A percentile compares a stretch with the other conserved stretches of the same genome.
Conservation (phyloP, 2,329 filamentous ascomycete genomes). For the Exophiala aquamarina region DNA sequence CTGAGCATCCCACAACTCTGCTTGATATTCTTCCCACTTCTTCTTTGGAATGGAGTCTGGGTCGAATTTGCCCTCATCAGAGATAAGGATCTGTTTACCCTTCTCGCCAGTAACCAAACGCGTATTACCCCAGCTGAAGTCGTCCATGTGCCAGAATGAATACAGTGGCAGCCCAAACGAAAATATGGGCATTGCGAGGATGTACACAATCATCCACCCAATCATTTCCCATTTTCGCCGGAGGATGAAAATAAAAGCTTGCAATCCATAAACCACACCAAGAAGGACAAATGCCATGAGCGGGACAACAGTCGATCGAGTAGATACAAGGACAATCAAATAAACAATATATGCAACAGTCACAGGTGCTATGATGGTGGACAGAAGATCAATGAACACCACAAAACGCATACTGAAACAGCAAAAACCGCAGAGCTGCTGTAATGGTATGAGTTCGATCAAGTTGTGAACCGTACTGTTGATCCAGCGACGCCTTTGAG, state of each 20-base stretch:
- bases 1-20: slow-evolving; percentile 94
- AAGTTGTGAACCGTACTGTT: slow-evolving; percentile 99
- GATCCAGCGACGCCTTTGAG: slow-evolving; percentile 98
- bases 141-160: slow-evolving; percentile 99
- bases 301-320: slow-evolving; percentile 66
- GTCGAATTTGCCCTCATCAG: slow-evolving; percentile 98
- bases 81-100: slow-evolving; percentile 87
- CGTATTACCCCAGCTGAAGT: slow-evolving; percentile 99
- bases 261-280: slow-evolving; percentile 93
- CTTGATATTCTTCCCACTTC: slow-evolving; percentile 99
- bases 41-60: slow-evolving; percentile 89
- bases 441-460: slow-evolving; percentile 88
- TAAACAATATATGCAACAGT: slow-evolving; percentile 88
- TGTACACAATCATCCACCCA: slow-evolving; percentile 97
- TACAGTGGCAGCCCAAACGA: slow-evolving; percentile 87
- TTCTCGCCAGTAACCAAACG: slow-evolving; percentile 93
- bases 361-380: slow-evolving; percentile 88
- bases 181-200: slow-evolving; percentile 88
- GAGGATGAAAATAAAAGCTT: slow-evolving; percentile 94
- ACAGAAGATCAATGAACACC: slow-evolving; percentile 89
- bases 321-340: slow-evolving; percentile 72
- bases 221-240: slow-evolving; percentile 99
- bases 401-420: slow-evolving; percentile 99
- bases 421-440: slow-evolving; percentile 97
- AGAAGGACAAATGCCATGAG: slow-evolving; percentile 86